phyloP scores from a whole-genome alignment of 306 rosid genomes.

The Cicer cuneatum region DNA sequence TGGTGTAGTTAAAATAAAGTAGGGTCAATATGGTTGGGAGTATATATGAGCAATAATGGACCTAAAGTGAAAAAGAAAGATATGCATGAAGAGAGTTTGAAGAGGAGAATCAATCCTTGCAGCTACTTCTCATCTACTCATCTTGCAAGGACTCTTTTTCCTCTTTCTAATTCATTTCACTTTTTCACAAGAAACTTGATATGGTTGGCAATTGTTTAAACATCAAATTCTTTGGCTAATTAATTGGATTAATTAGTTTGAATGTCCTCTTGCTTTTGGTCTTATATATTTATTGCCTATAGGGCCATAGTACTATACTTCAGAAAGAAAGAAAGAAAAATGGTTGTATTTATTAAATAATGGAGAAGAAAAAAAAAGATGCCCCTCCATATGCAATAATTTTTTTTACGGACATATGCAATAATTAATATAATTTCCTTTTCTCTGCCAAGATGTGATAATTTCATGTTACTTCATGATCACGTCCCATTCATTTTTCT shows the following conservation, averaged over 20 bases:
- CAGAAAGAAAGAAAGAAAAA: neutral
- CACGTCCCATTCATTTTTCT: conserved; percentile 54
- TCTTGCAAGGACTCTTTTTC: conserved; percentile 40
- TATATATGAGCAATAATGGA: conserved; percentile 64
- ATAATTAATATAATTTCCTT: conserved; percentile 21
- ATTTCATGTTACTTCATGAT: conserved; percentile 48
- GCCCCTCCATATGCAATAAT: conserved; percentile 47
- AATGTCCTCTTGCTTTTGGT: conserved; percentile 40
- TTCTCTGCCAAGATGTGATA: conserved; percentile 48
- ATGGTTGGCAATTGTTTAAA: conserved; percentile 39
- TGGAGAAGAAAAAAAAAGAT: conserved; percentile 44
- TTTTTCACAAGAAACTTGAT: conserved; percentile 48
- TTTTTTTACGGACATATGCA: conserved; percentile 18
- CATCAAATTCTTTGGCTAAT: conserved; percentile 42
- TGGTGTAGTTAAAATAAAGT: conserved; percentile 64
- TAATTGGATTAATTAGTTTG: conserved; percentile 39
- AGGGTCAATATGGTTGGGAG: conserved; percentile 58
- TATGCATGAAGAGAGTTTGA: conserved; percentile 44
- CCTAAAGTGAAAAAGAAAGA: conserved; percentile 52
- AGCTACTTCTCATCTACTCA: conserved; percentile 63
- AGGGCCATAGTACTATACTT: conserved; percentile 34
- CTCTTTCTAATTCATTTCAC: conserved; percentile 35
- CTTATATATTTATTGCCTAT: conserved; percentile 34
- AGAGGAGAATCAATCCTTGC: conserved; percentile 58
- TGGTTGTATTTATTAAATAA: conserved; percentile 37